Evolutionary conservation across 1,284 basidiomycete genomes (phyloP).

Genomic region (Ceraceosorus bombacis): DNA sequence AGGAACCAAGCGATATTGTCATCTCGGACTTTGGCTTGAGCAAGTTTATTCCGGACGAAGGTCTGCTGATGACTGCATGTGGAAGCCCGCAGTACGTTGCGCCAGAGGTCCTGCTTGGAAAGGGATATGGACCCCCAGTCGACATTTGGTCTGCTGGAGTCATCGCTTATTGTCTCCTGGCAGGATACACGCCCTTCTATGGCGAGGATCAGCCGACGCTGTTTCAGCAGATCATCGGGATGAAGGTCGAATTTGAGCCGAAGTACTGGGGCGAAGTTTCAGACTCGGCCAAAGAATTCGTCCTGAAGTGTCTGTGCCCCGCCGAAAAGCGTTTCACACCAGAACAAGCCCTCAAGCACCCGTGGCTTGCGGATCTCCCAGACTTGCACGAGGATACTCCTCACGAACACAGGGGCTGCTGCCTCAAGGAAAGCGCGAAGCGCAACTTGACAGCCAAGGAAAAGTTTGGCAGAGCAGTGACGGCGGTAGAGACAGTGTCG

Average conservation of each 20-base stretch:
- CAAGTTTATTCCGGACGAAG: constrained; percentile 40
- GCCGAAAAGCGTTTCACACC: constrained; percentile 40
- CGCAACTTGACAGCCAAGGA: constrained; percentile 30
- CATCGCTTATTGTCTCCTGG: constrained; percentile 45
- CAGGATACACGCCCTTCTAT: constrained; percentile 48
- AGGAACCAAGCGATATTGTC: constrained; percentile 35
- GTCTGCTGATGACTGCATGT: constrained; percentile 43
- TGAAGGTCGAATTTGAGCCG: constrained; percentile 41
- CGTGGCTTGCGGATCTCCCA: constrained; percentile 39
- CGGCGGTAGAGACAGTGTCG: constrained; percentile 37
- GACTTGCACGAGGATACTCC: constrained; percentile 16
- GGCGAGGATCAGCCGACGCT: constrained; percentile 38
- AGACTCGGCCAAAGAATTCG: constrained; percentile 43
- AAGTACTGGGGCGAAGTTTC: constrained; percentile 44
- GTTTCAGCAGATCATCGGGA: constrained; percentile 42
- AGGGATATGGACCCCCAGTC: constrained; percentile 40
- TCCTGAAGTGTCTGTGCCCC: constrained; percentile 38
- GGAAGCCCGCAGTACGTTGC: constrained; percentile 47
- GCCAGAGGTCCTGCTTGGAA: constrained; percentile 45
- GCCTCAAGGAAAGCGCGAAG: constrained; percentile 35
- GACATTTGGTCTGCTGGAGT: constrained; percentile 47
- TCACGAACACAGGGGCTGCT: constrained; percentile 31
- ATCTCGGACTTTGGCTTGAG: constrained; percentile 48
- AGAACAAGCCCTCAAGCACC: constrained; percentile 38
- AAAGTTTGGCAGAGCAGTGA: constrained; percentile 38